A percentile compares a stretch with the other conserved stretches of the same genome.
phyloP scores from a whole-genome alignment of 768 basidiomycete species.

The Calocybe cyanea region DNA sequence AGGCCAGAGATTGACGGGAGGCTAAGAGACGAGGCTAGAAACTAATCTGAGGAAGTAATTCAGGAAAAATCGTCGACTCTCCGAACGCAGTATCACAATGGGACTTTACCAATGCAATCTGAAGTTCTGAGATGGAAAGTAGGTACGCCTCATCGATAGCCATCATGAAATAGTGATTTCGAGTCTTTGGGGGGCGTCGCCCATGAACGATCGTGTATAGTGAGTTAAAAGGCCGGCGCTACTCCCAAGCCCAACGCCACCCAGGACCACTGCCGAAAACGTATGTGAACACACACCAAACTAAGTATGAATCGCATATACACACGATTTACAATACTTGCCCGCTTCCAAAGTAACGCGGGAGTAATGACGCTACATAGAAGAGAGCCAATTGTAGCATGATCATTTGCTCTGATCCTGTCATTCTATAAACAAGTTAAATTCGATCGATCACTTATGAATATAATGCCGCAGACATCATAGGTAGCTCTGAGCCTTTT shows the following conservation, averaged over 20 bases:
- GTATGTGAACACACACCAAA: neutral
- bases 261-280: conserved; percentile 52
- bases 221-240: conserved; percentile 58
- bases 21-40: conserved; percentile 46
- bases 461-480: conserved; percentile 38
- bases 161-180: too few species aligned
- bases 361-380: conserved; percentile 62
- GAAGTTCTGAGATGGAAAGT: too few species aligned
- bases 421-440: conserved; percentile 38
- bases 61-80: too few species aligned
- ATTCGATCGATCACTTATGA: conserved; percentile 2
- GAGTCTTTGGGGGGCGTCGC: conserved; percentile 51
- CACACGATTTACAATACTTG: conserved; percentile 57
- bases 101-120: too few species aligned
- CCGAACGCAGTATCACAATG: too few species aligned
- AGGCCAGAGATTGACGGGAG: conserved; percentile 67
- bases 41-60: too few species aligned
- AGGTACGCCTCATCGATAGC: too few species aligned
- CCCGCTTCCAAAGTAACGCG: conserved; percentile 71
- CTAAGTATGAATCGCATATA: conserved; percentile 2
- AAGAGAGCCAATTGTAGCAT: conserved; percentile 69
- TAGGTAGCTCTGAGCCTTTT: conserved; percentile 52
- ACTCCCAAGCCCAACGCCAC: conserved; percentile 68
- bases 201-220: conserved; percentile 47
- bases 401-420: conserved; percentile 64